Percentiles rank a stretch among this genome's conserved stretches.
These are phyloP conservation scores for Penicillium samsonianum DNA, from an alignment of 495 filamentous ascomycete species.

Conservation along the genomic window DNA sequence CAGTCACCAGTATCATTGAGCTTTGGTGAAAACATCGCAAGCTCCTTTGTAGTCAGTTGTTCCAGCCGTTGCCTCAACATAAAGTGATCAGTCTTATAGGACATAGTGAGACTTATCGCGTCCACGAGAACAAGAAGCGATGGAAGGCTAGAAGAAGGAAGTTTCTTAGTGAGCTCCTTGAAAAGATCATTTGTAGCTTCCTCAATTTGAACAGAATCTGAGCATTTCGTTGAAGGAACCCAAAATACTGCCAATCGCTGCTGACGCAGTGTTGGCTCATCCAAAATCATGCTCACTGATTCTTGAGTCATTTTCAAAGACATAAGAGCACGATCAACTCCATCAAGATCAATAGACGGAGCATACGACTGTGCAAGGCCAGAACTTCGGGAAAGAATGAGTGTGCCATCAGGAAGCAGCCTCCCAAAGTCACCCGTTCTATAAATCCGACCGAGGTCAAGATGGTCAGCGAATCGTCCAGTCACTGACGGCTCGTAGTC, in stretches of 20 bases:
- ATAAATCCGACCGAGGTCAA: conserved; percentile 65
- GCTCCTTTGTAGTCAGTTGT: conserved; percentile 19
- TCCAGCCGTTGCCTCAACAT: conserved; percentile 38
- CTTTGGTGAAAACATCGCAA: conserved; percentile 31
- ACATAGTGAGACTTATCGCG: conserved; percentile 59
- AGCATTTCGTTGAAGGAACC: conserved; percentile 38
- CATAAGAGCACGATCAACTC: conserved; percentile 62
- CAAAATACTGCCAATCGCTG: conserved; percentile 61
- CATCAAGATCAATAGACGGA: conserved; percentile 64
- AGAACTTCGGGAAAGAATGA: conserved; percentile 61
- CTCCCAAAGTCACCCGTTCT: conserved; percentile 72
- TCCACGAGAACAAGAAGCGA: conserved; percentile 66
- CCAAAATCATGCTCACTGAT: conserved; percentile 55
- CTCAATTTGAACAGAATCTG: conserved; percentile 11
- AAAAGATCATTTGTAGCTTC: conserved; percentile 41
- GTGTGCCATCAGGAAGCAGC: conserved; percentile 66
- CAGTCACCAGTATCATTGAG: conserved; percentile 22
- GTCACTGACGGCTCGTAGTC: conserved; percentile 55
- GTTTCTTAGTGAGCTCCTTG: conserved; percentile 33
- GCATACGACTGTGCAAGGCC: conserved; percentile 70
- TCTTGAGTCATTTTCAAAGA: conserved; percentile 45
- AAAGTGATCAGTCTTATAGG: conserved; percentile 63
- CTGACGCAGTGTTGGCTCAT: conserved; percentile 18
- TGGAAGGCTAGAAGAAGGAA: conserved; percentile 72
- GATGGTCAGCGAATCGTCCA: conserved; percentile 64